Conservation (phyloP, 306 rosid genomes). For the barrel medic (Medicago truncatula) region DNA sequence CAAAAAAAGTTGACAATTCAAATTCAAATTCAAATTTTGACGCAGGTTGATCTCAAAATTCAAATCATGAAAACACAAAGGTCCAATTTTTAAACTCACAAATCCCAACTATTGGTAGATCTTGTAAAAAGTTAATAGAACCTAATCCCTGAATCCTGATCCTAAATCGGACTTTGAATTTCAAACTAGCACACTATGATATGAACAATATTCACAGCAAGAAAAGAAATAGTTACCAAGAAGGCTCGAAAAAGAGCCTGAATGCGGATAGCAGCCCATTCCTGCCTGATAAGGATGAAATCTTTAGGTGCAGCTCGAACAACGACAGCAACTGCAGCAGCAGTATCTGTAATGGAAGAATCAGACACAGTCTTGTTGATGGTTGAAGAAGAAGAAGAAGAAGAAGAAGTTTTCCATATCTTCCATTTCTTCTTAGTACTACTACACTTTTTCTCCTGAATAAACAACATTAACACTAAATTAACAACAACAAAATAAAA, state of each 20-base stretch:
- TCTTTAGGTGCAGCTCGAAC: slow-evolving; percentile 71
- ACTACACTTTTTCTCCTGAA: slow-evolving; percentile 61
- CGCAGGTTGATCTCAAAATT: slow-evolving; percentile 6
- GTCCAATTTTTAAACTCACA: neutral
- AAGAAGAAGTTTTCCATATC: slow-evolving; percentile 73
- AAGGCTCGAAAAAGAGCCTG: slow-evolving; percentile 82
- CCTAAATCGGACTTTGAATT: slow-evolving; percentile 8
- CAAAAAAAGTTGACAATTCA: slow-evolving; percentile 30
- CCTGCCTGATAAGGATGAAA: slow-evolving; percentile 66
- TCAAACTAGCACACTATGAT: neutral
- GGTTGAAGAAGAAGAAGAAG: slow-evolving; percentile 33
- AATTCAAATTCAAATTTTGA: neutral
- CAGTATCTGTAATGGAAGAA: slow-evolving; percentile 51
- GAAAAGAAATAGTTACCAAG: slow-evolving; percentile 53
- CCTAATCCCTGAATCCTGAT: no score
- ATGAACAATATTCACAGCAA: no score
- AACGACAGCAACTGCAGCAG: slow-evolving; percentile 76
- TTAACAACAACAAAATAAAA: neutral
- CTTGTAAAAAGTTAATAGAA: neutral
- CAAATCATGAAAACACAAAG: slow-evolving; percentile 3
- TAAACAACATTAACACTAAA: neutral
- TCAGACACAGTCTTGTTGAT: slow-evolving; percentile 49
- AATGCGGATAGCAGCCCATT: slow-evolving; percentile 86
- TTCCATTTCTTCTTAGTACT: slow-evolving; percentile 78
- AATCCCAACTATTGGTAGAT: neutral